Base-by-base conservation (phyloP, 1,284 basidiomycete genomes). In the Apiotrichum montevideense region DNA sequence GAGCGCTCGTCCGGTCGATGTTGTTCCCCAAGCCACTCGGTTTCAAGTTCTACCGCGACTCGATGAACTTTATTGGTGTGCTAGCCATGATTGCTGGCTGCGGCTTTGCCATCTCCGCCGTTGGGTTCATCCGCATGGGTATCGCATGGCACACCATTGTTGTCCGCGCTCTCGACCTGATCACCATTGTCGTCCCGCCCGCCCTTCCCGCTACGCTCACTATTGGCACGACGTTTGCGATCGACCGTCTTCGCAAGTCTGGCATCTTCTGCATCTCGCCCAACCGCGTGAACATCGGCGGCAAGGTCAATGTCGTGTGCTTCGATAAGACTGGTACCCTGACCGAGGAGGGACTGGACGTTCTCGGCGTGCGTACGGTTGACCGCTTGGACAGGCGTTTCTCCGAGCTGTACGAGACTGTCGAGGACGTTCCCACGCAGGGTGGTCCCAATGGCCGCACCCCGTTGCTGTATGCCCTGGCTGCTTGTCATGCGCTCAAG, bases 271-370 rank as follows among this genome's bases (percentile, higher is more conserved):
- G 96, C 74, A 98, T 98, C 61, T 93, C 95, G 5, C 96, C 96
- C 0, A 96, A 88, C 66, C 82, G 96, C 35, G 90, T 99, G 67
- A 98, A 98, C 71, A 86, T 98, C 51, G 92, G 87, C 3, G 96
- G 96, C 35, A 96, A 97, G 78, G 82, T 98, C 78, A 98, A 98
- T 64, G 88, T 98, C 7, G 95, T 94, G 68, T 98, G 94, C 75
- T 99, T 99, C 70, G 96, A 99, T 81, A 99, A 99, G 79, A 99
- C 96, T 1, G 96, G 96, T 2, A 99, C 96, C 1, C 81, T 99
- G 14, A 99, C 96, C 0, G 96, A 98, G 75, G 96, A 99, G 65
- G 96, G 96, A 1, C 82, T 99, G 44, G 96, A 98, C 70, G 93
- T 99, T 46, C 86, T 99, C 46, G 93, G 93, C 33, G 87, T 94